A percentile compares a stretch with the other conserved stretches of the same genome.
phyloP scores from a whole-genome alignment of 176 grass and related monocot species.

The Panicum miliaceum region DNA sequence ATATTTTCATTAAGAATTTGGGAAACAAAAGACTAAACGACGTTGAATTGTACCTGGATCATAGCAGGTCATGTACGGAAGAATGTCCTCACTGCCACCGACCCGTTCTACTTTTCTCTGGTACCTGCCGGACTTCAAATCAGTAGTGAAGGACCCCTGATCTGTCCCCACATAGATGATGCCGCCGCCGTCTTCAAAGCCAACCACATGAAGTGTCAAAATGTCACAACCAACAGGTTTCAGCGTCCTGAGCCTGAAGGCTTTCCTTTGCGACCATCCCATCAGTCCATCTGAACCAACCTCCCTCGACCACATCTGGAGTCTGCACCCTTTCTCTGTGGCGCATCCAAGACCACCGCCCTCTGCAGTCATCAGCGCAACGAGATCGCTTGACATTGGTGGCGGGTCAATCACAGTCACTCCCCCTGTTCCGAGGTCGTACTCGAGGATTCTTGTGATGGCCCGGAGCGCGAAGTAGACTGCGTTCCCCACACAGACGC shows the following conservation, averaged over 20 bases:
- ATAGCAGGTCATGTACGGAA: not conserved
- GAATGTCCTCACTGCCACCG: not conserved
- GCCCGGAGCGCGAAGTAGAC: not conserved
- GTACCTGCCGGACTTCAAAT: not conserved
- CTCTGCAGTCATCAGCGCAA: not conserved
- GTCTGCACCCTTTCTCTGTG: not conserved
- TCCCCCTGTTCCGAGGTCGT: not conserved
- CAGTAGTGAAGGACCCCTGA: not conserved
- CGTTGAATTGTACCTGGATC: not conserved
- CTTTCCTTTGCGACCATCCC: not conserved
- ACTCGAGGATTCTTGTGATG: not conserved
- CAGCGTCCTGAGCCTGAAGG: not conserved
- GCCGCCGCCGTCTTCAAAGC: not conserved
- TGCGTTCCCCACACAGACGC: too few species aligned
- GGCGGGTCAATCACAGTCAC: not conserved
- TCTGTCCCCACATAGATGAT: not conserved
- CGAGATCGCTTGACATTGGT: not conserved
- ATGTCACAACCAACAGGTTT: too few species aligned
- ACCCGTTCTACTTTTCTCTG: not conserved
- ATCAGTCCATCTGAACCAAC: not conserved
- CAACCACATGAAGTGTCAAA: not conserved
- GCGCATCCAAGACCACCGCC: not conserved
- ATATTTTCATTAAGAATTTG: too few species aligned
- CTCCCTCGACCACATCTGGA: not conserved
- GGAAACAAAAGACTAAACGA: too few species aligned